Conservation (phyloP, 2,329 filamentous ascomycete genomes). For the Ophiosphaerella herpotricha region DNA sequence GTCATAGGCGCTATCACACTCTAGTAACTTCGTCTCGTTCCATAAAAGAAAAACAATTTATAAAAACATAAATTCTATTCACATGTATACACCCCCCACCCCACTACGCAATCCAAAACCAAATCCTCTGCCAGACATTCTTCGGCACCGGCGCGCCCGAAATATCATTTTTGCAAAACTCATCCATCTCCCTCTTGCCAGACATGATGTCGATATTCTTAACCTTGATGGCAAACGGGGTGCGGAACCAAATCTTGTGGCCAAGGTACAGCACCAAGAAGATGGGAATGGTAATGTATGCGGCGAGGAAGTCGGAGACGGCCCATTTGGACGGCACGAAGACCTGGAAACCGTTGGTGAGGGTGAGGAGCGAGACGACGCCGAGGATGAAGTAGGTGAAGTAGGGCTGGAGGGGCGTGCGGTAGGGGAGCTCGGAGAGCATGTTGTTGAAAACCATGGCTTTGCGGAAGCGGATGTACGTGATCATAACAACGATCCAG, state of each 20-base stretch:
- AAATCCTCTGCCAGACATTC: constrained; percentile 39
- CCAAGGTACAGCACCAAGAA: constrained; percentile 42
- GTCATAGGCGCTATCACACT: no score
- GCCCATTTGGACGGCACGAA: constrained; percentile 57
- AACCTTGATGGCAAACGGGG: constrained; percentile 32
- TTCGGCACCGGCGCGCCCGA: constrained; percentile 38
- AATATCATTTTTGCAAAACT: constrained; percentile 38
- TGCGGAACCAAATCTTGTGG: constrained; percentile 40
- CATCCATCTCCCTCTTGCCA: constrained; percentile 44
- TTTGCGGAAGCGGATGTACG: constrained; percentile 64
- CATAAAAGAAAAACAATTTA: no score
- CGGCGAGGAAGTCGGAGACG: constrained; percentile 57
- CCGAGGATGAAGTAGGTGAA: constrained; percentile 64
- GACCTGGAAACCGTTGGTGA: constrained; percentile 53
- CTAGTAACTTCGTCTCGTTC: no score
- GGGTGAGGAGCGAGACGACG: constrained; percentile 47
- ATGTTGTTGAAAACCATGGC: constrained; percentile 57
- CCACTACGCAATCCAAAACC: constrained; percentile 45
- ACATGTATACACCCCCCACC: neutral
- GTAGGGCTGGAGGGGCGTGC: constrained; percentile 53
- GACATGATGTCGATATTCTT: constrained; percentile 40
- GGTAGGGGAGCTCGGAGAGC: constrained; percentile 59
- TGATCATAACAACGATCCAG: constrained; percentile 61
- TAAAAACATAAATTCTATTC: no score
- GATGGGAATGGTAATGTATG: constrained; percentile 53